Percentiles rank a stretch among this genome's conserved stretches.
Conservation (phyloP, 768 basidiomycete species). For the Leccinum boreale region DNA sequence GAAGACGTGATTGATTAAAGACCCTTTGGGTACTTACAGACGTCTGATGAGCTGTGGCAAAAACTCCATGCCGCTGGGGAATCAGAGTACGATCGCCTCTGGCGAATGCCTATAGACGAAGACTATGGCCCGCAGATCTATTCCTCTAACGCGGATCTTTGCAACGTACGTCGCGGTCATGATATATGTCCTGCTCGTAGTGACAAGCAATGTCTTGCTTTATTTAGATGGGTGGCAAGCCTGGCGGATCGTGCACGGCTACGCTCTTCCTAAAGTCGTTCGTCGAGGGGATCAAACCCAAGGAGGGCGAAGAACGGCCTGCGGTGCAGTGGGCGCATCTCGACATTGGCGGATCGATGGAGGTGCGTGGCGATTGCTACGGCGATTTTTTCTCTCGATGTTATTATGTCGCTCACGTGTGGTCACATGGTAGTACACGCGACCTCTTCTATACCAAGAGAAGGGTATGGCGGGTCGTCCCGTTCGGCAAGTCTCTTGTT, state of each 20-base stretch:
- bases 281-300: slow-evolving; percentile 67
- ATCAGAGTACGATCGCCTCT: slow-evolving; percentile 77
- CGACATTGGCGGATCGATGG: slow-evolving; percentile 81
- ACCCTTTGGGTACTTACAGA: slow-evolving; percentile 35
- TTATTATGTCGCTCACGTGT: background rate
- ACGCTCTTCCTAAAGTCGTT: slow-evolving; percentile 86
- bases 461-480: slow-evolving; percentile 80
- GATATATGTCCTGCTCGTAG: background rate
- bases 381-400: background rate
- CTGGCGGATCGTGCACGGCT: slow-evolving; percentile 74
- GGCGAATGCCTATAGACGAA: slow-evolving; percentile 88
- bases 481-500: slow-evolving; percentile 52
- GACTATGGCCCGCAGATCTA: slow-evolving; percentile 76
- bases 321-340: slow-evolving; percentile 81
- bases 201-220: slow-evolving; percentile 1
- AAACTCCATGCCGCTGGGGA: slow-evolving; percentile 67
- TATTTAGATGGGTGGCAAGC: slow-evolving; percentile 63
- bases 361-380: slow-evolving; percentile 39
- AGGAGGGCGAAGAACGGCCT: slow-evolving; percentile 50
- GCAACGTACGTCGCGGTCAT: slow-evolving; percentile 42
- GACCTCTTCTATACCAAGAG: slow-evolving; percentile 59
- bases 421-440: slow-evolving; percentile 38
- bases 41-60: slow-evolving; percentile 72
- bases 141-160: slow-evolving; percentile 75
- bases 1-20: background rate